Percentiles rank a stretch among this genome's conserved stretches.
Conservation (phyloP, 331 rosid species). For the Telfairia occidentalis region DNA sequence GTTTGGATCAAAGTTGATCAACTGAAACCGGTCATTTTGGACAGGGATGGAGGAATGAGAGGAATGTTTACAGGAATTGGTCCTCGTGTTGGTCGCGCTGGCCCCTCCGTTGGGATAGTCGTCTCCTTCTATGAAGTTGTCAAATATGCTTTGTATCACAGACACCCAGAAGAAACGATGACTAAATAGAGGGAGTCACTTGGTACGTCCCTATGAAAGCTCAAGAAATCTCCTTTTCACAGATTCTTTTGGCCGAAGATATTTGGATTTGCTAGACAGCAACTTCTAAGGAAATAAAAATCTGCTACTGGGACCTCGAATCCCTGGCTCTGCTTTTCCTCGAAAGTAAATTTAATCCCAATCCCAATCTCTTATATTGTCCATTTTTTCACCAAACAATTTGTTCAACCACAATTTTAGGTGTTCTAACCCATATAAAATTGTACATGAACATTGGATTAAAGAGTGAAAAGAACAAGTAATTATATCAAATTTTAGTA, state of each 20-base stretch:
- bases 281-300: not conserved
- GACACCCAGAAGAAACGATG: slow-evolving; percentile 16
- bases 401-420: not conserved
- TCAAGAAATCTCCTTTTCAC: not conserved
- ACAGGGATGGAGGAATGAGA: slow-evolving; percentile 78
- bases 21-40: slow-evolving; percentile 13
- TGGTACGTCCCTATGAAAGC: not conserved
- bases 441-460: not conserved
- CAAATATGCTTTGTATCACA: slow-evolving; percentile 45
- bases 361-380: not conserved
- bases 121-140: slow-evolving; percentile 84
- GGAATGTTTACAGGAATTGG: slow-evolving; percentile 78
- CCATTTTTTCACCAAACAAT: not conserved
- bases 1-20: not conserved
- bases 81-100: slow-evolving; percentile 77
- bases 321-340: not conserved
- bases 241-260: not conserved
- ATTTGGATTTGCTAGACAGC: not conserved
- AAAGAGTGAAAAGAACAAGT: not conserved
- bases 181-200: not conserved
- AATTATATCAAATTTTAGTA: not conserved
- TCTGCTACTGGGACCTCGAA: not conserved
- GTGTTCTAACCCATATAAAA: not conserved
- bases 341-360: not conserved
- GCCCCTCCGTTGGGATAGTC: slow-evolving; percentile 91